Evolutionary conservation across 2,329 filamentous ascomycete species (phyloP).

Genomic region (Neofusicoccum ribis): DNA sequence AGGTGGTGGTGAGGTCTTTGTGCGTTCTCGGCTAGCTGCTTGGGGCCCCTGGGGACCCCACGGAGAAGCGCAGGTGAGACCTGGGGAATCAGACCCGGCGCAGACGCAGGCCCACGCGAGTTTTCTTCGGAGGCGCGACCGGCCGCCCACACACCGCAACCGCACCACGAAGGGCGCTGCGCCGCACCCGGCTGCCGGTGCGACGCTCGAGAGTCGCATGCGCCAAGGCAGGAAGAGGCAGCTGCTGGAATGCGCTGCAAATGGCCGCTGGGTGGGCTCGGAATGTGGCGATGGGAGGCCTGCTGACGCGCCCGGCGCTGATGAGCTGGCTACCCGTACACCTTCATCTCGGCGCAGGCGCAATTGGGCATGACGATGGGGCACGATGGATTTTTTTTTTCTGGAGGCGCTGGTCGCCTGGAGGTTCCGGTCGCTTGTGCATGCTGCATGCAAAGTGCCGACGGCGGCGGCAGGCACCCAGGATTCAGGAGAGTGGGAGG

Average conservation of each 20-base stretch:
- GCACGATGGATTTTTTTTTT: background rate
- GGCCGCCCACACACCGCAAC: no score
- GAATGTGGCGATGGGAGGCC: background rate
- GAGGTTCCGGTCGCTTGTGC: conserved; percentile 1
- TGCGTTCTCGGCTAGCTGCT: background rate
- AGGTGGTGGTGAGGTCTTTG: background rate
- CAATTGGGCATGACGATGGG: background rate
- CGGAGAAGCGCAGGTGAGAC: conserved; percentile 1
- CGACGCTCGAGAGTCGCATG: no score
- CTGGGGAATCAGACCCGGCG: background rate
- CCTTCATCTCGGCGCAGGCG: background rate
- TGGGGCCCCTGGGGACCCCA: background rate
- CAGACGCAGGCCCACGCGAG: background rate
- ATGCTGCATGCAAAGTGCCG: background rate
- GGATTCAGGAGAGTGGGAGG: background rate
- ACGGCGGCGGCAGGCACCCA: background rate
- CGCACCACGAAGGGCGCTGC: no score
- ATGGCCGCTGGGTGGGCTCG: no score
- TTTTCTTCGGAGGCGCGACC: no score
- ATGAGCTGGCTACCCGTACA: no score
- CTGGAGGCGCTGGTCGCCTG: background rate
- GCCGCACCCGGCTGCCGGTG: no score
- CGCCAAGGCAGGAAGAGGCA: no score
- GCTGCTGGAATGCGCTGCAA: no score
- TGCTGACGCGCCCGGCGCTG: background rate